Conservation (phyloP, 179 eudicot genomes). For the Monotropa hypopitys region DNA sequence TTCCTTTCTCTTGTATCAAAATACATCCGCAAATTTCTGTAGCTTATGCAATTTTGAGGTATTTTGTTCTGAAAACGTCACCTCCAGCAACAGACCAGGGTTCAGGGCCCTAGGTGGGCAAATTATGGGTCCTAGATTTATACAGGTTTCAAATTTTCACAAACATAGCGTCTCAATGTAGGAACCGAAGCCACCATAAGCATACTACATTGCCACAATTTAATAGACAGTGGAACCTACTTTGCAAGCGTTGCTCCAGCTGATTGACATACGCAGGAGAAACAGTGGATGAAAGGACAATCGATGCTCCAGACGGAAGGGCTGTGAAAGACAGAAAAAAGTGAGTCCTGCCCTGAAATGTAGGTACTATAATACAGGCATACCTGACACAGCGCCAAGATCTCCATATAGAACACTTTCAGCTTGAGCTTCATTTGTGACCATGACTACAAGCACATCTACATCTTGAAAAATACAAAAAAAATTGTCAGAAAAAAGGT, state of each 20-base stretch:
- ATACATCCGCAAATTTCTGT: background rate
- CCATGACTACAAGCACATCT: slow-evolving; percentile 91
- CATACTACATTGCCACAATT: background rate
- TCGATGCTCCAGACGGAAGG: slow-evolving; percentile 70
- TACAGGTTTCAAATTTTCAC: background rate
- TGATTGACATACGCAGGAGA: slow-evolving; percentile 81
- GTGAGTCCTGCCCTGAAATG: slow-evolving; percentile 7
- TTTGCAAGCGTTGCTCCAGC: slow-evolving; percentile 64
- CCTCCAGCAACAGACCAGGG: background rate
- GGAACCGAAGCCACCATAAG: background rate
- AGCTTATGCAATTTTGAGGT: background rate
- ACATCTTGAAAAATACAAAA: slow-evolving; percentile 38
- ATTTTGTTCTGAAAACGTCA: background rate
- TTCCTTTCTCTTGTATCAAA: too few relatives aligned
- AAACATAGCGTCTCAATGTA: background rate
- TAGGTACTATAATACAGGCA: background rate
- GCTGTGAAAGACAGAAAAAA: slow-evolving; percentile 26
- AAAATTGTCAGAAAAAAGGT: background rate
- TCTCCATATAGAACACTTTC: slow-evolving; percentile 90
- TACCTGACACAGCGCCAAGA: slow-evolving; percentile 80
- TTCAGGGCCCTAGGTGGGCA: background rate
- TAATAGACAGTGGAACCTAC: slow-evolving; percentile 27
- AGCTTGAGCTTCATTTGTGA: slow-evolving; percentile 96
- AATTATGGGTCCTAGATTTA: background rate
- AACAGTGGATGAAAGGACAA: slow-evolving; percentile 85